phyloP scores from a whole-genome alignment of 805 yeast genomes.

The Blastobotrys chiropterorum region DNA sequence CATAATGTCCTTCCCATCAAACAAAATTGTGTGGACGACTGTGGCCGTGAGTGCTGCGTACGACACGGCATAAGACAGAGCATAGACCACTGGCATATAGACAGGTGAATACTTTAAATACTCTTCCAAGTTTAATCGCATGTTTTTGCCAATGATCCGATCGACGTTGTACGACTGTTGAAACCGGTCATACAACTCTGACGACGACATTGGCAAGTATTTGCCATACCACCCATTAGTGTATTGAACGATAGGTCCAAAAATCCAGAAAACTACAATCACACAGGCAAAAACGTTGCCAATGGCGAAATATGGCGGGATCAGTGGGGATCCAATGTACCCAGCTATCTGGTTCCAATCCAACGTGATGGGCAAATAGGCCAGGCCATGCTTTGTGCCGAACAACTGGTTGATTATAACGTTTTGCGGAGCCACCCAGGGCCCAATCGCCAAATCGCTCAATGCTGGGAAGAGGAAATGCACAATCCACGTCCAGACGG shows the following conservation, averaged over 20 bases:
- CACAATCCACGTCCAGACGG: conserved; percentile 55
- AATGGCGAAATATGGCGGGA: conserved; percentile 50
- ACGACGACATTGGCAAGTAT: conserved; percentile 50
- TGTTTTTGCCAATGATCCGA: conserved; percentile 38
- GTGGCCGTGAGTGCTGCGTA: conserved; percentile 62
- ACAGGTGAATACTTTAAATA: conserved; percentile 60
- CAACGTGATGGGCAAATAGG: conserved; percentile 58
- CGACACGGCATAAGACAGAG: conserved; percentile 53
- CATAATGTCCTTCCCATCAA: conserved; percentile 52
- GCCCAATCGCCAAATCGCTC: conserved; percentile 51
- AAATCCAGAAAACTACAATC: conserved; percentile 47
- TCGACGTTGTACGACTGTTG: conserved; percentile 46
- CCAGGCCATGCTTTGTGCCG: conserved; percentile 57
- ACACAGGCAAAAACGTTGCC: conserved; percentile 42
- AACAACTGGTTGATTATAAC: conserved; percentile 58
- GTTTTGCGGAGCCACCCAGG: conserved; percentile 59
- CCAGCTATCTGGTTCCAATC: conserved; percentile 61
- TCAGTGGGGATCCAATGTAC: conserved; percentile 55
- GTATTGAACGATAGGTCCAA: conserved; percentile 47
- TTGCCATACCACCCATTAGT: conserved; percentile 54
- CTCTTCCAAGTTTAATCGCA: conserved; percentile 39
- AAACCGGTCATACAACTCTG: conserved; percentile 46
- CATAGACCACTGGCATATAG: conserved; percentile 51
- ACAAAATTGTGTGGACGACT: conserved; percentile 49
- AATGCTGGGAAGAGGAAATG: conserved; percentile 53